A percentile compares a stretch with the other conserved stretches of the same genome.
These are phyloP conservation scores for Albophoma yamanashiensis DNA, from an alignment of 2,329 filamentous ascomycete species.

Conservation along the genomic window DNA sequence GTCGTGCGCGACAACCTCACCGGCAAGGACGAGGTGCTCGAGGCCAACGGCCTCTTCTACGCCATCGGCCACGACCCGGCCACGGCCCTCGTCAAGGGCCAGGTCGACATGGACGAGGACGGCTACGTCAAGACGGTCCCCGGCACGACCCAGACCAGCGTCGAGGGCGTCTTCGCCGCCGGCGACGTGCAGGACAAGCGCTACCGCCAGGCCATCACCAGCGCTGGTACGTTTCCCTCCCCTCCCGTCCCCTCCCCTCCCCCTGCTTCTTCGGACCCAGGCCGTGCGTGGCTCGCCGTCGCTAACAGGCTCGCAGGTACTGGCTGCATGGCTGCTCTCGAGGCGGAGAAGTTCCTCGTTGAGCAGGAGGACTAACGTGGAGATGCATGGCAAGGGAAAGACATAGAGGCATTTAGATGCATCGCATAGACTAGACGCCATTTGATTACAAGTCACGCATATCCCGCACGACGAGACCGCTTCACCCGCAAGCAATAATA, in stretches of 20 bases:
- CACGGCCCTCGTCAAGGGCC: slow-evolving; percentile 79
- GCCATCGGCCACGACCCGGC: slow-evolving; percentile 95
- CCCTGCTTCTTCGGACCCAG: not conserved
- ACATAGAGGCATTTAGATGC: not conserved
- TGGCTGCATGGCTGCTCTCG: slow-evolving; percentile 89
- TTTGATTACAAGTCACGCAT: not conserved
- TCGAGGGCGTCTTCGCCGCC: slow-evolving; percentile 89
- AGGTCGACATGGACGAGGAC: slow-evolving; percentile 79
- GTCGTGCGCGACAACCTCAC: slow-evolving; percentile 70
- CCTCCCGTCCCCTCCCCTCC: too few species aligned
- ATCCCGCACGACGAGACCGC: not conserved
- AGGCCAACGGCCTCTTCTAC: slow-evolving; percentile 92
- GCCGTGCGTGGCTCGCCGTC: not conserved
- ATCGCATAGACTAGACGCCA: not conserved
- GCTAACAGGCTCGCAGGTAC: slow-evolving; percentile 46
- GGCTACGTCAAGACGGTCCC: slow-evolving; percentile 86
- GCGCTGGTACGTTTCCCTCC: slow-evolving; percentile 58
- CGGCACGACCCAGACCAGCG: slow-evolving; percentile 76
- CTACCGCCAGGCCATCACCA: slow-evolving; percentile 96
- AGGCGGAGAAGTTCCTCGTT: slow-evolving; percentile 86
- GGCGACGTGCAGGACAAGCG: slow-evolving; percentile 98
- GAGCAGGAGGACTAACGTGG: slow-evolving; percentile 51
- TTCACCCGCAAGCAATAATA: not conserved
- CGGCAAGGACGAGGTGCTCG: slow-evolving; percentile 70
- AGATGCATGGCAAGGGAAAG: not conserved